Evolutionary conservation across 1,284 basidiomycete species (phyloP).

Genomic region (Sanghuangporus weigelae): DNA sequence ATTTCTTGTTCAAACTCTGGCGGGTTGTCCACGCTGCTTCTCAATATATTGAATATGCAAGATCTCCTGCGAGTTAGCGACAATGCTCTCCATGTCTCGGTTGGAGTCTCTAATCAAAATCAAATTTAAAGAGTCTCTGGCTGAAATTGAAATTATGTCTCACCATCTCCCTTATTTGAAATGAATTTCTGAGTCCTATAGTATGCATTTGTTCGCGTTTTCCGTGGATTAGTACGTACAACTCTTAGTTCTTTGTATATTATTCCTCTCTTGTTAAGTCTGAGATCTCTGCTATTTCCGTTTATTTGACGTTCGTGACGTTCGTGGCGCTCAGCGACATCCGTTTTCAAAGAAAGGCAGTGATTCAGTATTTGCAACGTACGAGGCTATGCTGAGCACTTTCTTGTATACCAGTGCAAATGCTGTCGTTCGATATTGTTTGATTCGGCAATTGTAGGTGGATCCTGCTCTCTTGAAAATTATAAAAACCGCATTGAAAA

Average conservation of each 20-base stretch:
- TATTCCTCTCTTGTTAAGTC: background rate
- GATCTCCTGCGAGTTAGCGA: background rate
- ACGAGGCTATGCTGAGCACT: too few species aligned
- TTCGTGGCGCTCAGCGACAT: background rate
- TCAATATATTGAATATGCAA: too few species aligned
- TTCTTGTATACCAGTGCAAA: too few species aligned
- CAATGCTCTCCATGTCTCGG: background rate
- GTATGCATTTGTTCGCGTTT: background rate
- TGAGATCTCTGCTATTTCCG: background rate
- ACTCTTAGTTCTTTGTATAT: too few species aligned
- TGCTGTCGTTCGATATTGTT: too few species aligned
- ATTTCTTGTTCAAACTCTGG: too few species aligned
- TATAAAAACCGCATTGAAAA: too few species aligned
- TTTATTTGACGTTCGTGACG: background rate
- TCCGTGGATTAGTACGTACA: too few species aligned
- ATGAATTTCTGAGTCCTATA: background rate
- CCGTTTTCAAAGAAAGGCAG: background rate
- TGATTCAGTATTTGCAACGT: too few species aligned
- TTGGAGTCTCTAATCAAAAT: background rate
- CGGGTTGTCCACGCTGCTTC: too few species aligned
- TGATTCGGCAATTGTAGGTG: too few species aligned
- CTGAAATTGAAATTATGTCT: background rate
- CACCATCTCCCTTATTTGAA: background rate
- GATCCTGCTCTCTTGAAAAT: too few species aligned
- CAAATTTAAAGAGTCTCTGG: background rate